Conservation (phyloP, 2,329 filamentous ascomycete genomes). For the Incumbomyces lentus region DNA sequence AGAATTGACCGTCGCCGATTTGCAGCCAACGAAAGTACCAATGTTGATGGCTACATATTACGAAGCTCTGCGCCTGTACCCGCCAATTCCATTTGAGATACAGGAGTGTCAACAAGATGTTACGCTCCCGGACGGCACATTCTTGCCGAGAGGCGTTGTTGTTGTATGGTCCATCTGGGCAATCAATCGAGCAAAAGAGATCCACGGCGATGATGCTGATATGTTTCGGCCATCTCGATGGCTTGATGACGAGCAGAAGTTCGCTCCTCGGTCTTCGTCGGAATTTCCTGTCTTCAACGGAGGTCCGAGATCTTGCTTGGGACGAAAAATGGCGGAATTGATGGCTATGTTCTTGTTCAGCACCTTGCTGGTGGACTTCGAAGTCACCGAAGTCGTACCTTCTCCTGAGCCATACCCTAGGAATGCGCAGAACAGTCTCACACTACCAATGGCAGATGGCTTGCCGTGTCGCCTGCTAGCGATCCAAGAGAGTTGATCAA, state of each 20-base stretch:
- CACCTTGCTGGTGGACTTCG: conserved; percentile 40
- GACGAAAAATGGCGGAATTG: conserved; percentile 54
- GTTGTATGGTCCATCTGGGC: conserved; percentile 57
- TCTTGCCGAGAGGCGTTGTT: conserved; percentile 43
- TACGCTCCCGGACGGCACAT: conserved; percentile 34
- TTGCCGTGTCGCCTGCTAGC: conserved; percentile 32
- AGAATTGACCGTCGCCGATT: conserved; percentile 27
- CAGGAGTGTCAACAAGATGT: conserved; percentile 46
- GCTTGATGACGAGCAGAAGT: conserved; percentile 28
- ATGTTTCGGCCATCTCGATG: conserved; percentile 47
- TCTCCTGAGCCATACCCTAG: conserved; percentile 13
- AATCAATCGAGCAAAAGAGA: conserved; percentile 47
- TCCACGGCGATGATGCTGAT: conserved; percentile 49
- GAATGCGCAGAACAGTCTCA: conserved; percentile 51
- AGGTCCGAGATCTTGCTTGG: conserved; percentile 50
- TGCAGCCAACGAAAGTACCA: conserved; percentile 35
- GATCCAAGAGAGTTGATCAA: too few species aligned
- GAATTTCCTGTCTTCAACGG: conserved; percentile 59
- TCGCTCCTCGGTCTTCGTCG: conserved; percentile 38
- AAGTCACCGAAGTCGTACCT: conserved; percentile 30
- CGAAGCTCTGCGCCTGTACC: conserved; percentile 51
- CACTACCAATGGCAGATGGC: conserved; percentile 53
- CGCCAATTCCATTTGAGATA: conserved; percentile 57
- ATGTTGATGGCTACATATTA: conserved; percentile 52
- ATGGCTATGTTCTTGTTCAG: conserved; percentile 49